Evolutionary conservation across 805 yeast genomes (phyloP).

Genomic region (Candida koratica): DNA sequence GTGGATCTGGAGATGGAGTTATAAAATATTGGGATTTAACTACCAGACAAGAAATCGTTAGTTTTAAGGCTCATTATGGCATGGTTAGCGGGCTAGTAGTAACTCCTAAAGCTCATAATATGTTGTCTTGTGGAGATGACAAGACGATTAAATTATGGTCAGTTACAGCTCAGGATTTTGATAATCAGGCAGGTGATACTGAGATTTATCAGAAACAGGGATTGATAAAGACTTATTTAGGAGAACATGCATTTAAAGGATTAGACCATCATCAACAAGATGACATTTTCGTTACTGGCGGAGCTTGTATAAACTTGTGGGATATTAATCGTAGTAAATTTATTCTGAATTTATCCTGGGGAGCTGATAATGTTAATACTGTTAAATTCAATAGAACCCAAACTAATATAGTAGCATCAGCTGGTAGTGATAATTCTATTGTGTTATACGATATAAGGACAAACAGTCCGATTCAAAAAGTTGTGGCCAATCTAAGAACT

Average conservation of each 20-base stretch:
- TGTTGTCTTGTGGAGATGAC: slow-evolving; percentile 88
- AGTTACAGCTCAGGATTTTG: slow-evolving; percentile 53
- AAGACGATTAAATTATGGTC: slow-evolving; percentile 89
- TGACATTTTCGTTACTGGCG: slow-evolving; percentile 82
- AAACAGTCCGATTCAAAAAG: slow-evolving; percentile 86
- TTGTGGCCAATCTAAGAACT: slow-evolving; percentile 75
- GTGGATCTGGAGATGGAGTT: slow-evolving; percentile 94
- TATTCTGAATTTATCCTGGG: slow-evolving; percentile 82
- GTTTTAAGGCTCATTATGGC: slow-evolving; percentile 87
- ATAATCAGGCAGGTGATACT: slow-evolving; percentile 27
- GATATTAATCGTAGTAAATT: slow-evolving; percentile 78
- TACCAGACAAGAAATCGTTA: slow-evolving; percentile 66
- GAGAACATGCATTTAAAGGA: slow-evolving; percentile 79
- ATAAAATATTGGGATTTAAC: slow-evolving; percentile 92
- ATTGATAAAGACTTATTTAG: slow-evolving; percentile 71
- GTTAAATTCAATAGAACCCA: slow-evolving; percentile 90
- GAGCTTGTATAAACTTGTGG: slow-evolving; percentile 90
- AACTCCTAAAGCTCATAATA: slow-evolving; percentile 51
- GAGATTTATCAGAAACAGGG: slow-evolving; percentile 42
- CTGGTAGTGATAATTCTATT: slow-evolving; percentile 81
- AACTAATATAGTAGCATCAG: slow-evolving; percentile 80
- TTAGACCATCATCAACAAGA: slow-evolving; percentile 82
- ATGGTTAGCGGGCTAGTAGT: slow-evolving; percentile 79
- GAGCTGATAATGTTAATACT: slow-evolving; percentile 81
- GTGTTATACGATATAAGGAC: slow-evolving; percentile 89